These are phyloP conservation scores for Solanum tacnaense DNA, from an alignment of 257 asterid species.

Conservation along the genomic window DNA sequence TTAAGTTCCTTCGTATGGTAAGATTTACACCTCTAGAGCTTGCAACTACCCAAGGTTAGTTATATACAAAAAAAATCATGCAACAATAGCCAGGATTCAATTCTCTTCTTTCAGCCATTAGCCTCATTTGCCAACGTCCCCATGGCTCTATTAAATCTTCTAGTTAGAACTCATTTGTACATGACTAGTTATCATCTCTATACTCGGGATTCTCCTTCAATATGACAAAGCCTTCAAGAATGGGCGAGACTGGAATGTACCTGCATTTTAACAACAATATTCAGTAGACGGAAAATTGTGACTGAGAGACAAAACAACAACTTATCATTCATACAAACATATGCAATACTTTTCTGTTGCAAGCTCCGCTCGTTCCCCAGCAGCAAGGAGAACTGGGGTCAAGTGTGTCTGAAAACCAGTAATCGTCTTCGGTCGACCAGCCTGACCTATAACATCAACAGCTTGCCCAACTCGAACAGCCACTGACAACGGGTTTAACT, in stretches of 20 bases:
- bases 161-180: not conserved
- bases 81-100: not conserved
- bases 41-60: not conserved
- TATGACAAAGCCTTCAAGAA: slow-evolving; percentile 94
- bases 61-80: not conserved
- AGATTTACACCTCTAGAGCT: not conserved
- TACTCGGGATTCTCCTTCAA: slow-evolving; percentile 83
- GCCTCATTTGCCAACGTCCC: not conserved
- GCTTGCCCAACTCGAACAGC: slow-evolving; percentile 98
- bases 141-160: not conserved
- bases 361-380: slow-evolving; percentile 94
- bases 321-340: not conserved
- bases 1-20: not conserved
- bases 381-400: slow-evolving; percentile 81
- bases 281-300: not conserved
- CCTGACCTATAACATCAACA: slow-evolving; percentile 89
- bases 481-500: slow-evolving; percentile 71
- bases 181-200: slow-evolving; percentile 34
- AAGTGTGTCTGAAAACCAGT: slow-evolving; percentile 94
- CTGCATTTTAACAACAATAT: slow-evolving; percentile 22
- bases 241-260: slow-evolving; percentile 76
- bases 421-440: slow-evolving; percentile 93
- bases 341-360: slow-evolving; percentile 75
- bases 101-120: not conserved
- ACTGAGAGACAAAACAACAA: not conserved